phyloP scores from a whole-genome alignment of 371 early-diverging fungal genomes.

The Mortierella polycephala region DNA sequence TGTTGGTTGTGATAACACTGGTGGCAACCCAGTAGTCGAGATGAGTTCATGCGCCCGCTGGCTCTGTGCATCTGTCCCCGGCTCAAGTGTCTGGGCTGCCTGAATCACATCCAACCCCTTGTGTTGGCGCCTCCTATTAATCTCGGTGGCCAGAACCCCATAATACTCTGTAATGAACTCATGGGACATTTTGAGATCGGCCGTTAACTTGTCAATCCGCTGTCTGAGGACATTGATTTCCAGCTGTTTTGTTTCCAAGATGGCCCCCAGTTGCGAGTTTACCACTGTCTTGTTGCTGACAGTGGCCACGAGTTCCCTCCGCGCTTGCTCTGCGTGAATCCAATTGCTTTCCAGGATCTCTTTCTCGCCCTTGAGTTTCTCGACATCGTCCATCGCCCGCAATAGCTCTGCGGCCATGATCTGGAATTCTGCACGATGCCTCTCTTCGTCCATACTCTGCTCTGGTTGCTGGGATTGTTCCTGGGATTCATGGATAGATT shows the following conservation, averaged over 20 bases:
- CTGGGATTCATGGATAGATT: neutral
- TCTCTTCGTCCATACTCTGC: neutral
- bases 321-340: neutral
- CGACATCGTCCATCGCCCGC: conserved; percentile 12
- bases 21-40: too few species aligned
- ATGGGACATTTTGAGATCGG: too few species aligned
- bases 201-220: neutral
- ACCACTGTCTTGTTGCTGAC: conserved; percentile 7
- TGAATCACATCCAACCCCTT: too few species aligned
- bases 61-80: too few species aligned
- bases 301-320: neutral
- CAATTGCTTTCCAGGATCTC: neutral
- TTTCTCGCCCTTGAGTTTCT: conserved; percentile 1
- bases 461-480: neutral
- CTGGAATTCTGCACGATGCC: conserved; percentile 4
- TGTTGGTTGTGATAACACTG: too few species aligned
- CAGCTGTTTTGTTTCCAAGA: neutral
- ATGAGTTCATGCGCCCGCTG: too few species aligned
- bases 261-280: conserved; percentile 2
- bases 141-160: too few species aligned
- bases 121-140: too few species aligned
- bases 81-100: too few species aligned
- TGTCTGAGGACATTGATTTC: neutral
- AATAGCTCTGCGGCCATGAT: conserved; percentile 13
- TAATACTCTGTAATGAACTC: too few species aligned